These are phyloP conservation scores for Hygrophorus pudorinus DNA, from an alignment of 768 basidiomycete genomes.

Conservation along the genomic window DNA sequence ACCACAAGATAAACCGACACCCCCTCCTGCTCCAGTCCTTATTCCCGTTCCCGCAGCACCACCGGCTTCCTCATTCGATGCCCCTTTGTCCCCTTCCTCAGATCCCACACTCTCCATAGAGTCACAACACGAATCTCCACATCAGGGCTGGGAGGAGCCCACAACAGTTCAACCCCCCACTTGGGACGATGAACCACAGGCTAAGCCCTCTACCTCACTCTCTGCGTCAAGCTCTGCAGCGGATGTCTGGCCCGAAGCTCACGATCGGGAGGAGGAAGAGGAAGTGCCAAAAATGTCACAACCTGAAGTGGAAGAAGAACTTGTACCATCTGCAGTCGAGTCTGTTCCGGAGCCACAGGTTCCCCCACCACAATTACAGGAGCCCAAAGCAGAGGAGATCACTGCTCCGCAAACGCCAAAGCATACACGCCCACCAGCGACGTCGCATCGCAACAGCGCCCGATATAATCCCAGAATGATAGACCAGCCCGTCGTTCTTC, in stretches of 20 bases:
- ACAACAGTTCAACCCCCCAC: slow-evolving; percentile 56
- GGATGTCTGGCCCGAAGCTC: slow-evolving; percentile 25
- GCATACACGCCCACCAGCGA: slow-evolving; percentile 39
- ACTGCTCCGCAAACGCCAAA: slow-evolving; percentile 39
- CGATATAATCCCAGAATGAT: slow-evolving; percentile 50
- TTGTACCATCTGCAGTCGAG: slow-evolving; percentile 9
- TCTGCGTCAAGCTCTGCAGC: slow-evolving; percentile 14
- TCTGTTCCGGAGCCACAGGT: slow-evolving; percentile 19
- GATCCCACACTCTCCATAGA: slow-evolving; percentile 21
- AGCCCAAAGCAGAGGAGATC: slow-evolving; percentile 22
- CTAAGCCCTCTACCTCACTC: slow-evolving; percentile 20
- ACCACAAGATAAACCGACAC: slow-evolving; percentile 54
- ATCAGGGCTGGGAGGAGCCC: slow-evolving; percentile 60
- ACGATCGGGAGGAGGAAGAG: background rate
- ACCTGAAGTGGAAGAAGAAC: slow-evolving; percentile 10
- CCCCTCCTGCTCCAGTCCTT: slow-evolving; percentile 26
- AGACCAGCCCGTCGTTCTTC: slow-evolving; percentile 78
- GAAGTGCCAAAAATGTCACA: slow-evolving; percentile 12
- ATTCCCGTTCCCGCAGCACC: slow-evolving; percentile 16
- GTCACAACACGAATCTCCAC: slow-evolving; percentile 23
- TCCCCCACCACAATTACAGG: slow-evolving; percentile 14
- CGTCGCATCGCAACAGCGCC: slow-evolving; percentile 45
- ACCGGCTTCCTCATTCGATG: slow-evolving; percentile 24
- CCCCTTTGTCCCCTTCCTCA: slow-evolving; percentile 19
- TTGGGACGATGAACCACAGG: slow-evolving; percentile 62